Percentiles rank a stretch among this genome's conserved stretches.
Evolutionary conservation across 192 early-diverging fungal species (phyloP).

Genomic region (Coemansia umbellata): DNA sequence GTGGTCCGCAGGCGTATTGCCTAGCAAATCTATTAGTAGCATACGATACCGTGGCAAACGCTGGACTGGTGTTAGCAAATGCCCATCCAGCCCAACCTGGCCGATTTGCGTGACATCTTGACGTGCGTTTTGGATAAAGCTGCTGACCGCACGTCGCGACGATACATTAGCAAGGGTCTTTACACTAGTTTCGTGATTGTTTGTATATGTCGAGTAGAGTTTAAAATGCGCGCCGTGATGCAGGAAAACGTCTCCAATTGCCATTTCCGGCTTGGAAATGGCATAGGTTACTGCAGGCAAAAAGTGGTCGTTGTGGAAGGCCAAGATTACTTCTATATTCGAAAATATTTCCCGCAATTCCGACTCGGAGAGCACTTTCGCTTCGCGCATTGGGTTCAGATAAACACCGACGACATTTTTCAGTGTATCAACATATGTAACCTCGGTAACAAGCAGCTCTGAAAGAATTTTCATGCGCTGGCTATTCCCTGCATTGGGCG

Average conservation of each 20-base stretch:
- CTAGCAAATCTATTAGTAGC: constrained; percentile 78
- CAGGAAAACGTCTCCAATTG: constrained; percentile 74
- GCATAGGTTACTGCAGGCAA: constrained; percentile 54
- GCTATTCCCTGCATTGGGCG: constrained; percentile 21
- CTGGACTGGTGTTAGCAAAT: constrained; percentile 88
- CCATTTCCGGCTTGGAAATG: constrained; percentile 29
- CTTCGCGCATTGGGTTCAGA: constrained; percentile 52
- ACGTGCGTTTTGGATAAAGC: constrained; percentile 36
- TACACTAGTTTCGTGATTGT: constrained; percentile 77
- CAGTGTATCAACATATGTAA: constrained; percentile 81
- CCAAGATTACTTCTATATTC: constrained; percentile 76
- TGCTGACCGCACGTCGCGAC: constrained; percentile 26
- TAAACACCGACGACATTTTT: constrained; percentile 68
- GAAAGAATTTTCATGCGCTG: constrained; percentile 64
- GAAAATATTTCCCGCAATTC: constrained; percentile 74
- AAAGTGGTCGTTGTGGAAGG: constrained; percentile 63
- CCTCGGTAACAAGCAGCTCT: constrained; percentile 82
- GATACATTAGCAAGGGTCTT: constrained; percentile 54
- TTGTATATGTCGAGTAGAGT: constrained; percentile 82
- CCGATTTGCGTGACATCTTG: constrained; percentile 59
- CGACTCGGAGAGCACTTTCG: constrained; percentile 49
- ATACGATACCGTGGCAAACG: constrained; percentile 91
- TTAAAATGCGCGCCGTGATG: constrained; percentile 73
- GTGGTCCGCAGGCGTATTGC: constrained; percentile 68
- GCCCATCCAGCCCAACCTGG: constrained; percentile 80